These are phyloP conservation scores for Nicotiana attenuata DNA, from an alignment of 257 asterid species.

Conservation along the genomic window DNA sequence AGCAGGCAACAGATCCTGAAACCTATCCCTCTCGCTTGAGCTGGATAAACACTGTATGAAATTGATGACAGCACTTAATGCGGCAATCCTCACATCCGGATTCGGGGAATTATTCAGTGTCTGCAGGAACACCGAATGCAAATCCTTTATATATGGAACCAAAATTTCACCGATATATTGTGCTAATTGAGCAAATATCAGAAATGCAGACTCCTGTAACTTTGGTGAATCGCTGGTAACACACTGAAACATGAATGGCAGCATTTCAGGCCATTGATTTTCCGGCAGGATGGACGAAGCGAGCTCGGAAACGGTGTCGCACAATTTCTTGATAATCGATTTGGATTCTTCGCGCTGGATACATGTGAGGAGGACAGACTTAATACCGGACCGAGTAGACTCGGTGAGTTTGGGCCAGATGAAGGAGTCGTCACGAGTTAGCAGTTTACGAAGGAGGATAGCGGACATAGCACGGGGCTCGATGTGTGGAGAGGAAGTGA, in stretches of 20 bases:
- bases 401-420: slow-evolving; percentile 69
- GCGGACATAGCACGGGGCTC: slow-evolving; percentile 88
- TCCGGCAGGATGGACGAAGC: slow-evolving; percentile 87
- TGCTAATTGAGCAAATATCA: slow-evolving; percentile 80
- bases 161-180: slow-evolving; percentile 70
- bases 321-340: slow-evolving; percentile 59
- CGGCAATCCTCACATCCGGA: slow-evolving; percentile 83
- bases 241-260: slow-evolving; percentile 92
- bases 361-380: slow-evolving; percentile 45
- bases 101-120: slow-evolving; percentile 48
- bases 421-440: slow-evolving; percentile 68
- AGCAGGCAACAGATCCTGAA: slow-evolving; percentile 87
- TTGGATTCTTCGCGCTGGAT: slow-evolving; percentile 68
- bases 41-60: slow-evolving; percentile 81
- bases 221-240: slow-evolving; percentile 62
- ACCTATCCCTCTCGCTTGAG: slow-evolving; percentile 73
- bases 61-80: slow-evolving; percentile 84
- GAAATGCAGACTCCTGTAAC: slow-evolving; percentile 74
- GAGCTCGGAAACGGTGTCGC: slow-evolving; percentile 85
- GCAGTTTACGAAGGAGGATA: slow-evolving; percentile 77
- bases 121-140: slow-evolving; percentile 74
- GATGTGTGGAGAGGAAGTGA: slow-evolving; percentile 41
- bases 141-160: slow-evolving; percentile 61
- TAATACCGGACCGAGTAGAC: slow-evolving; percentile 53
- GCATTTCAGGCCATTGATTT: slow-evolving; percentile 77